Evolutionary conservation across 2,329 filamentous ascomycete species (phyloP).

Genomic region (Neobulgaria alba): DNA sequence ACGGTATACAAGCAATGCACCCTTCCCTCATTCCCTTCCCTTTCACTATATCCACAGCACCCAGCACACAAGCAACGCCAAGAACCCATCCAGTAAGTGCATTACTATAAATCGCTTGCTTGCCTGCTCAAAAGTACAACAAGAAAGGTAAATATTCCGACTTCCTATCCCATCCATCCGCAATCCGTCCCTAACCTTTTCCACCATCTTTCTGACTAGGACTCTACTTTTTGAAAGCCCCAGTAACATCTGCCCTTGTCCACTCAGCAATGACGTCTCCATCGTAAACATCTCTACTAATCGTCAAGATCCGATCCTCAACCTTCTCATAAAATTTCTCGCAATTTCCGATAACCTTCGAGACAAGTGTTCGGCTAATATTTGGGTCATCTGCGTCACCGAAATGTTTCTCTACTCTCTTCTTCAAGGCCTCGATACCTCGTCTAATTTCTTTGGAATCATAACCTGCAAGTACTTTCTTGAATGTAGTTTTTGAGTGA

Average conservation of each 20-base stretch:
- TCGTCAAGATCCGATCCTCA: constrained; percentile 49
- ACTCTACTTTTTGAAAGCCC: constrained; percentile 40
- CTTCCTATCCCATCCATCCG: not conserved
- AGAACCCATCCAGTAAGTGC: no score
- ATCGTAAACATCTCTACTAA: constrained; percentile 55
- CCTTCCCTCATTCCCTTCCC: no score
- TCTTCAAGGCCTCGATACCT: constrained; percentile 81
- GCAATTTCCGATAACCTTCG: constrained; percentile 50
- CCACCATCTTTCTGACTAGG: no score
- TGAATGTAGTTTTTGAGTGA: constrained; percentile 74
- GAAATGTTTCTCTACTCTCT: constrained; percentile 95
- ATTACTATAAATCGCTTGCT: no score
- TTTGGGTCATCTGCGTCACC: constrained; percentile 73
- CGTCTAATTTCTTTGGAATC: constrained; percentile 80
- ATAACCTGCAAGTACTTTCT: constrained; percentile 73
- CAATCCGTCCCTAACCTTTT: not conserved
- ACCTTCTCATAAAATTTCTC: constrained; percentile 55
- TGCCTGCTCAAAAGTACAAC: not conserved
- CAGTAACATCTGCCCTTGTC: constrained; percentile 55
- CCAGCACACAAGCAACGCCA: no score
- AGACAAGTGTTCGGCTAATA: constrained; percentile 38
- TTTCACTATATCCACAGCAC: no score
- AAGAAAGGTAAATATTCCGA: not conserved
- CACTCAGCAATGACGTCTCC: constrained; percentile 58
- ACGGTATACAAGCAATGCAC: not conserved